Percentiles rank a stretch among this genome's conserved stretches.
Conservation (phyloP, 768 basidiomycete species). For the Phylloporus rhodoxanthus region DNA sequence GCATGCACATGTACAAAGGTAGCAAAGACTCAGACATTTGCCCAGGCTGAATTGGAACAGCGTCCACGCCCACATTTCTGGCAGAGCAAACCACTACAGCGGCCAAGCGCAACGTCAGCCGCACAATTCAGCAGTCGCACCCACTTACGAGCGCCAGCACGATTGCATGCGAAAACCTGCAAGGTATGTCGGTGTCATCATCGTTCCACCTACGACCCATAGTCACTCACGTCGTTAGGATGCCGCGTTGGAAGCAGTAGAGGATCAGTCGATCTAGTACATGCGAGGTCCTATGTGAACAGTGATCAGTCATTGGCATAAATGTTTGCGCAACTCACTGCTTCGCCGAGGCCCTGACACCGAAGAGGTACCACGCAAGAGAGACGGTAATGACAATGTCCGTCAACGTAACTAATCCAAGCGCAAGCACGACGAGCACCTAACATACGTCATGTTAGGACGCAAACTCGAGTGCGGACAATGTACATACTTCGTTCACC, state of each 20-base stretch:
- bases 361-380: slow-evolving; percentile 8
- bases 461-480: not conserved
- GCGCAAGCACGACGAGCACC: slow-evolving; percentile 6
- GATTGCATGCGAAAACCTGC: slow-evolving; percentile 4
- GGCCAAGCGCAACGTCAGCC: not conserved
- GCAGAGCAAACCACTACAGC: slow-evolving; percentile 6
- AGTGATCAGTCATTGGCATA: not conserved
- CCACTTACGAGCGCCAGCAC: slow-evolving; percentile 9
- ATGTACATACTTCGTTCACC: slow-evolving; percentile 3
- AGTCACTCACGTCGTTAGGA: slow-evolving; percentile 11
- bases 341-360: not conserved
- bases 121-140: too few species aligned
- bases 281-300: not conserved
- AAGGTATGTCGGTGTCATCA: not conserved
- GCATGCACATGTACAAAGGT: not conserved
- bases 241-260: slow-evolving; percentile 12
- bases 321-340: slow-evolving; percentile 2
- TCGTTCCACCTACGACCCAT: not conserved
- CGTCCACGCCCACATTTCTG: slow-evolving; percentile 1
- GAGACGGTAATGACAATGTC: slow-evolving; percentile 12
- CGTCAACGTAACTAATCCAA: slow-evolving; percentile 13
- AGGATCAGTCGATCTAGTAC: slow-evolving; percentile 6
- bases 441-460: not conserved
- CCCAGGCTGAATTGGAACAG: slow-evolving; percentile 14
- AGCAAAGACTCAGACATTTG: slow-evolving; percentile 4